Evolutionary conservation across 345 rosid species (phyloP), one percentile per base, ranked within the genome.

Genomic region (Populus tremula): DNA sequence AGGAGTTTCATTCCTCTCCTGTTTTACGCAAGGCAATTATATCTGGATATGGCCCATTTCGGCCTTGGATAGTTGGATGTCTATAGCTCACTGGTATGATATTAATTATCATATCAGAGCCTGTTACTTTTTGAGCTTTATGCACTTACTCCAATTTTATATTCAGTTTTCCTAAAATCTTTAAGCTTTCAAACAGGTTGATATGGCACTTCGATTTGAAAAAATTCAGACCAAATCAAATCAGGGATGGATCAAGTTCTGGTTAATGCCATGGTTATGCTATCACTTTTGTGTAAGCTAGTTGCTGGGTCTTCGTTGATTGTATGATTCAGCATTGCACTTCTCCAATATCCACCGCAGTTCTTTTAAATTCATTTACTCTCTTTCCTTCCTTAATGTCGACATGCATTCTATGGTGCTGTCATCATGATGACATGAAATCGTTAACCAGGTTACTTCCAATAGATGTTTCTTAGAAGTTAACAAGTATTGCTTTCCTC

Each of bases 211-310:
- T 96, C 8, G 85, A 93, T 84, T 77, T 91, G 84, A 91, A 80
- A 21, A 93, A 91, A 87, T 93, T 93, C 92, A 89, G 98, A 89
- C 87, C 90, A 1, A 96, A 86, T 62, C 98, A 96, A 86, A 31
- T 31, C 33, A 2, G 87, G 98, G 98, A 78, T 95, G 98, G 97
- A 83, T 93, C 47, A 93, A 96, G 77, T 93, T 85, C 86, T 93
- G 97, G 99, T 78, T 90, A 76, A 93, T 93, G 99, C 98, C 99
- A 11, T 96, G 98, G 95, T 74, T 94, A 77, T 97, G 97, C 81
- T 94, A 90, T 83, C 97, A 90, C 88, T 94, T 94, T 77, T 94
- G 98, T 97, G 97, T 92, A 85, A 68, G 67, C 49, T 74, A 20
- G 68, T 77, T 77, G 39, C 56, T 36, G 1, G 25, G 25, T 73